Base-by-base conservation (phyloP, 371 early-diverging fungal species). In the Apophysomyces sp. region DNA sequence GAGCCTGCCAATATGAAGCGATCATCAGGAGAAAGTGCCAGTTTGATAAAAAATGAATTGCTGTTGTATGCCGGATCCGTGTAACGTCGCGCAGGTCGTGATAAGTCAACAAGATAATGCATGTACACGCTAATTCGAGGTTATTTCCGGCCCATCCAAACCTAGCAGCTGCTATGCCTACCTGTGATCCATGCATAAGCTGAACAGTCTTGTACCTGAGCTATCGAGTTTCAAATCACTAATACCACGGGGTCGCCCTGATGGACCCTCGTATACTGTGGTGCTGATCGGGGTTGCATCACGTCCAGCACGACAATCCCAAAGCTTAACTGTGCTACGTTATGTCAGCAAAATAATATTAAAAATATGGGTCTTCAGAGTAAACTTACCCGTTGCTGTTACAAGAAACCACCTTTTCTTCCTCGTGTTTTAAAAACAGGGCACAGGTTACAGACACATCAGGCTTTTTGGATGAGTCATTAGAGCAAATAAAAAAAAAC, bases 371-470 rank as follows among this genome's bases (percentile, higher is more conserved):
- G 31, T 11, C 34, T 1, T 40, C 6, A 40, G n/a, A n/a, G n/a
- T 18, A 3, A 11, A 58, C 61, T 62, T 73, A 84, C 84, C 89
- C 89, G 69, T 89, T 87, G 40, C 72, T 70, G 28, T 86, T 82
- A 3, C 90, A 88, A 3, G 83, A 74, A 0, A 84, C 73, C 1
- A 88, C 58, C 37, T 73, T 65, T 13, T 76, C 57, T 9, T 77
- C 77, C 4, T 61, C 41, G 29, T 68, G 55, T 11, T 61, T 61
- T 9, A 80, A 37, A 59, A 80, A 89, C 21, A 77, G 29, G 1
- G 86, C 87, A 27, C 80, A 72, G 0, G 88, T 88, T 2, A 89
- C 90, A 9, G 80, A 73, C 24, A 73, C 72, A 24, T 71, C 69
- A 27, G 65, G 61, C 66, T 66, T 31, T 24, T 21, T 5, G 51